Evolutionary conservation across 1,284 basidiomycete genomes (phyloP).

Genomic region (Boletus mariae): DNA sequence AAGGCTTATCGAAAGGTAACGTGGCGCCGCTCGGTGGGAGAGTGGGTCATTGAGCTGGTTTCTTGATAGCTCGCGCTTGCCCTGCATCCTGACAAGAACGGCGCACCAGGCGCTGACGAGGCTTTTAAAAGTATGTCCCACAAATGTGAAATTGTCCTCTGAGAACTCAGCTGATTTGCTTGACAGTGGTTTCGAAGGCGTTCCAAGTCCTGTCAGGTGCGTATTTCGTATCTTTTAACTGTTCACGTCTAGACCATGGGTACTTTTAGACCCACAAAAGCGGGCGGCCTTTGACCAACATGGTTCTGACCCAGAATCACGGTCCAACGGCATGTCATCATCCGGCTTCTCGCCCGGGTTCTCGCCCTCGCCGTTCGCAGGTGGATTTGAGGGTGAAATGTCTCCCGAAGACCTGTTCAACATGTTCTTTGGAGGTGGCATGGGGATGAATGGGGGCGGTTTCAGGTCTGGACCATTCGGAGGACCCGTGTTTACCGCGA

Average conservation of each 20-base stretch:
- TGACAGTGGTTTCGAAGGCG: slow-evolving; percentile 93
- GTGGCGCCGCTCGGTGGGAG: slow-evolving; percentile 1
- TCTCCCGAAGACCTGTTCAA: slow-evolving; percentile 97
- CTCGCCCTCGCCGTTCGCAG: slow-evolving; percentile 47
- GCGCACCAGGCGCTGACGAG: slow-evolving; percentile 96
- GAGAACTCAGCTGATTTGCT: slow-evolving; percentile 9
- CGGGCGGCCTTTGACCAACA: slow-evolving; percentile 85
- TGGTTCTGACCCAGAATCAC: slow-evolving; percentile 84
- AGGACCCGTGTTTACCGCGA: slow-evolving; percentile 64
- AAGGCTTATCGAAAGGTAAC: slow-evolving; percentile 94
- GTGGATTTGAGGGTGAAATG: slow-evolving; percentile 78
- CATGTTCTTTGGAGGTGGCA: slow-evolving; percentile 86
- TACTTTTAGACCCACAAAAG: slow-evolving; percentile 75
- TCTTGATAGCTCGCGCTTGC: slow-evolving; percentile 77
- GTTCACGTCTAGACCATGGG: slow-evolving; percentile 4
- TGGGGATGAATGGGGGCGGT: slow-evolving; percentile 43
- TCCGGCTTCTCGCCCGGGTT: slow-evolving; percentile 54
- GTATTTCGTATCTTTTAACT: slow-evolving; percentile 52
- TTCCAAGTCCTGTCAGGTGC: slow-evolving; percentile 89
- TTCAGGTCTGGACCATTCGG: slow-evolving; percentile 44
- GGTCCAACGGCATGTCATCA: slow-evolving; percentile 67
- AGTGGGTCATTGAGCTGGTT: slow-evolving; percentile 15
- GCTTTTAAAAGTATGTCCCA: slow-evolving; percentile 88
- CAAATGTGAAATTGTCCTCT: neutral
- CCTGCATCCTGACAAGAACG: slow-evolving; percentile 96